Conservation (phyloP, 805 yeast species). For the Wickerhamomyces mucosus region DNA sequence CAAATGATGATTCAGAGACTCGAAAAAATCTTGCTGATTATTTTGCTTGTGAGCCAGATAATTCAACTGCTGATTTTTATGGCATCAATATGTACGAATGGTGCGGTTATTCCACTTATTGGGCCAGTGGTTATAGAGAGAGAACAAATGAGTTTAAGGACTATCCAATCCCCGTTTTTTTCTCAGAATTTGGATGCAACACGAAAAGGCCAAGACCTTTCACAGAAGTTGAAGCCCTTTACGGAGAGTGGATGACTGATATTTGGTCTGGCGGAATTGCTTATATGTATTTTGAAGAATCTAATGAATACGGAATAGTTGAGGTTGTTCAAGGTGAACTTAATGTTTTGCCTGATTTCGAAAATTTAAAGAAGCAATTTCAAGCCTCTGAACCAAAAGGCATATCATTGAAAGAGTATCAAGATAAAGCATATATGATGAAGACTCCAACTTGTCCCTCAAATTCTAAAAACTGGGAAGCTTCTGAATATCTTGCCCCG, state of each 20-base stretch:
- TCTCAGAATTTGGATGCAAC: conserved; percentile 80
- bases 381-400: conserved; percentile 37
- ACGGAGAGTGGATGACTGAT: conserved; percentile 57
- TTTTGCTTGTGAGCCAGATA: conserved; percentile 67
- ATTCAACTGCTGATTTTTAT: conserved; percentile 52
- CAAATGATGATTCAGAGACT: conserved; percentile 80
- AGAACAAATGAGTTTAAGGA: conserved; percentile 54
- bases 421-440: conserved; percentile 15
- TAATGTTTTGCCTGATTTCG: conserved; percentile 49
- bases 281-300: conserved; percentile 76
- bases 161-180: conserved; percentile 65
- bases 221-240: conserved; percentile 59
- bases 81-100: conserved; percentile 86
- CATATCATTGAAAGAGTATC: conserved; percentile 22
- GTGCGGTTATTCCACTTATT: conserved; percentile 64
- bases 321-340: conserved; percentile 34
- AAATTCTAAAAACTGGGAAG: conserved; percentile 45
- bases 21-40: conserved; percentile 74
- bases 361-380: conserved; percentile 45
- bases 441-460: conserved; percentile 43
- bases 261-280: conserved; percentile 86
- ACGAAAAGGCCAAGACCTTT: conserved; percentile 56
- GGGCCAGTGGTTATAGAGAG: conserved; percentile 54
- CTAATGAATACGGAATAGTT: conserved; percentile 66
- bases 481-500: conserved; percentile 53